These are phyloP conservation scores for Fraxinus greggii DNA, from an alignment of 305 asterid species.

Conservation along the genomic window DNA sequence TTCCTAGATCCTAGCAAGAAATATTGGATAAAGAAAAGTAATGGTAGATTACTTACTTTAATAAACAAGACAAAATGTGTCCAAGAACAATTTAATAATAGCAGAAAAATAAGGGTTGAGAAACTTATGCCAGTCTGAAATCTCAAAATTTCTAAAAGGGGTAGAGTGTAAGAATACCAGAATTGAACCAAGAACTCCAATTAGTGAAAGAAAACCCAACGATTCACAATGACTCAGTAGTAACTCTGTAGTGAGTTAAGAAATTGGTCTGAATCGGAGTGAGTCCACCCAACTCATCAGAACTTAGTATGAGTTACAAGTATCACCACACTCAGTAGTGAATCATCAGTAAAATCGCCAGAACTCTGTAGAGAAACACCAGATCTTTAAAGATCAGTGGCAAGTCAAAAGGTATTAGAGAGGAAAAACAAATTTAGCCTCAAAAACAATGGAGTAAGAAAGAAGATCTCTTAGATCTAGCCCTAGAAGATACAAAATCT, in stretches of 20 bases:
- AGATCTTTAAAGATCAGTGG: background rate
- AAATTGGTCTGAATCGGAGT: too few relatives aligned
- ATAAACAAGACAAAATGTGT: background rate
- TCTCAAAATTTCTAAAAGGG: too few relatives aligned
- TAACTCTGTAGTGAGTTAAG: background rate
- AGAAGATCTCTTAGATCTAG: background rate
- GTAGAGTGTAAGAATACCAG: background rate
- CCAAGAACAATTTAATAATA: background rate
- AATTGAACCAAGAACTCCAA: background rate
- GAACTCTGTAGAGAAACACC: background rate
- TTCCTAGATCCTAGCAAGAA: background rate
- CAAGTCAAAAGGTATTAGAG: background rate
- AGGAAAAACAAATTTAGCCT: background rate
- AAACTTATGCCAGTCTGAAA: background rate
- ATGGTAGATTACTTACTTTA: background rate
- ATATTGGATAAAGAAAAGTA: too few relatives aligned
- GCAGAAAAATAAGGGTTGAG: too few relatives aligned
- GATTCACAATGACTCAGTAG: too few relatives aligned
- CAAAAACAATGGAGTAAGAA: too few relatives aligned
- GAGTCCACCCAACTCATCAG: background rate
- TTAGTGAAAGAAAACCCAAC: background rate
- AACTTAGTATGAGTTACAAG: background rate
- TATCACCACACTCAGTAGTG: background rate
- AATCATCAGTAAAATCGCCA: too few relatives aligned
- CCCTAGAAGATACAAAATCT: too few relatives aligned